Percentiles rank a stretch among this genome's conserved stretches.
These are phyloP conservation scores for Mallotus japonicus DNA, from an alignment of 441 rosid genomes.

Conservation along the genomic window DNA sequence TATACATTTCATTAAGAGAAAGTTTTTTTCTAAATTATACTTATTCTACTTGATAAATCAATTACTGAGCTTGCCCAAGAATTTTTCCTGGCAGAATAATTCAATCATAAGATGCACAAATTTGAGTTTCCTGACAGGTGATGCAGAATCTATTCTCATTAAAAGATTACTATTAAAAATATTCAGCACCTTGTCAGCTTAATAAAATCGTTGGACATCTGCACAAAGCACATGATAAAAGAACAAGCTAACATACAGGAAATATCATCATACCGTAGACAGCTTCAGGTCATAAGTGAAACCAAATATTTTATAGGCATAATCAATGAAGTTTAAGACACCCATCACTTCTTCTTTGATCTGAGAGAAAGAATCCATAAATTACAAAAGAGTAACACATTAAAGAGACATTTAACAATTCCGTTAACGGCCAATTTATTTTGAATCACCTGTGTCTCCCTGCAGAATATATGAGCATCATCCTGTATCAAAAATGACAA, in stretches of 20 bases:
- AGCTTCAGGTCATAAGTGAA: constrained; percentile 93
- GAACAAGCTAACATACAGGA: neutral
- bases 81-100: neutral
- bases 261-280: constrained; percentile 66
- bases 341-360: constrained; percentile 82
- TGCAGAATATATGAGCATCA: constrained; percentile 98
- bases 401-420: constrained; percentile 17
- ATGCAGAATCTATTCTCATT: neutral
- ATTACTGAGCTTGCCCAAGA: neutral
- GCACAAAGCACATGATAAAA: constrained; percentile 10
- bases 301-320: constrained; percentile 65
- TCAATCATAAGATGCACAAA: neutral
- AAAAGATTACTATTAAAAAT: neutral
- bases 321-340: constrained; percentile 81
- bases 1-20: neutral
- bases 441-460: constrained; percentile 66
- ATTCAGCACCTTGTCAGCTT: neutral
- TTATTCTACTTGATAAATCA: neutral
- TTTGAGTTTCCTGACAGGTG: neutral
- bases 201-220: neutral
- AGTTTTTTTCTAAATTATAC: neutral
- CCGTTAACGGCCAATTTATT: constrained; percentile 20
- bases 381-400: constrained; percentile 18
- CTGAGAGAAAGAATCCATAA: constrained; percentile 43
- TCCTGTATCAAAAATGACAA: constrained; percentile 59